These are phyloP conservation scores for Clarireedia hainanense DNA, from an alignment of 2,329 filamentous ascomycete genomes.

Conservation along the genomic window DNA sequence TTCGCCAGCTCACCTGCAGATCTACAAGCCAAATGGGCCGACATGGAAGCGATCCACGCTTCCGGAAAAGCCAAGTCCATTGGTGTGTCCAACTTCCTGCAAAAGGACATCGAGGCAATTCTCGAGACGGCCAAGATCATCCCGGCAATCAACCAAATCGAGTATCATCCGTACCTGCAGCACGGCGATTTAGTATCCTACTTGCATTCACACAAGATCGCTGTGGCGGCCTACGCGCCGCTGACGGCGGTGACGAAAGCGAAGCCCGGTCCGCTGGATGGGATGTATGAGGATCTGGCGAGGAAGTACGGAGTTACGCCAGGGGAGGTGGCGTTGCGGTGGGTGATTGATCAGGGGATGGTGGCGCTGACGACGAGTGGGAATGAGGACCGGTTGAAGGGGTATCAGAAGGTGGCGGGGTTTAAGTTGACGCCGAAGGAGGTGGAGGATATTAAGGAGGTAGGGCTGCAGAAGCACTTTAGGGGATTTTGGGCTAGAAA, in stretches of 20 bases:
- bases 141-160: conserved; percentile 73
- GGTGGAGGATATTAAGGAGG: conserved; percentile 45
- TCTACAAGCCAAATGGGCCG: conserved; percentile 52
- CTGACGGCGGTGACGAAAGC: conserved; percentile 44
- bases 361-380: conserved; percentile 52
- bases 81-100: conserved; percentile 69
- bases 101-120: conserved; percentile 46
- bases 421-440: conserved; percentile 55
- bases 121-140: conserved; percentile 50
- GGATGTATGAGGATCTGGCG: conserved; percentile 42
- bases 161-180: conserved; percentile 70
- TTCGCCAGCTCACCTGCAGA: conserved; percentile 40
- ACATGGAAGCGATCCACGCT: conserved; percentile 57
- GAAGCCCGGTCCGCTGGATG: conserved; percentile 45
- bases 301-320: conserved; percentile 50
- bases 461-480: conserved; percentile 53
- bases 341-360: conserved; percentile 52
- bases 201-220: conserved; percentile 49
- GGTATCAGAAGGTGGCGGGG: conserved; percentile 41
- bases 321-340: conserved; percentile 50
- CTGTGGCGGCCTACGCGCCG: conserved; percentile 46
- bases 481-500: conserved; percentile 49
- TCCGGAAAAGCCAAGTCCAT: conserved; percentile 61
- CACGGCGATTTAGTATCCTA: conserved; percentile 52
- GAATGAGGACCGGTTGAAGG: conserved; percentile 48